Evolutionary conservation across 1,284 basidiomycete genomes (phyloP), one percentile per base, ranked within the genome.

Genomic region (Leccinum proximum): DNA sequence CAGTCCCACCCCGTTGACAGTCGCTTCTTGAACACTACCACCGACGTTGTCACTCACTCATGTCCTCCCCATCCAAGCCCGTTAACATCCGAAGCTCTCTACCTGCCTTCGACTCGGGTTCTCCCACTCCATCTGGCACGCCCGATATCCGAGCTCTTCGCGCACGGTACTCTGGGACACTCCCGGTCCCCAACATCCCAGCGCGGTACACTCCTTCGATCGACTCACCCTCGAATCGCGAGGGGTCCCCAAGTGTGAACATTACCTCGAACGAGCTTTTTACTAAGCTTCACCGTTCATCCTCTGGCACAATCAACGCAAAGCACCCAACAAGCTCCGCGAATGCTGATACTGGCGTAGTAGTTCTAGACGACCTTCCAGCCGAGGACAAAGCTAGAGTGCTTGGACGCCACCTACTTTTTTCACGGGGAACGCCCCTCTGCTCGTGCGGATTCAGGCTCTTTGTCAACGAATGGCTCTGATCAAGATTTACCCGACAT

Each of bases 341-440:
- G 68, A 70, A 75, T 74, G 61, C 74, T 70, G 67, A 76, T 66
- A 65, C 67, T 50, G 70, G 73, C 42, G 40, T 70, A 7, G 57
- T 76, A 9, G 82, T 82, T 65, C 71, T 89, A 33, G 87, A 90
- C 33, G 85, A 82, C 26, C 77, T 90, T 48, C 80, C 87, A 0
- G 89, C 92, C 54, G 91, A 92, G 69, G 92, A 96, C 72, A 97
- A 95, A 79, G 89, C 89, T 2, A 85, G 85, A 69, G 87, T 97
- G 0, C 78, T 97, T 13, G 80, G 89, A 58, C 84, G 87, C 61
- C 94, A 97, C 77, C 81, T 97, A 14, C 90, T 96, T 9, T 9
- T 85, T 88, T 9, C 86, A 85, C 26, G 85, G 91, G 61, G 91
- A 92, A 66, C 84, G 92, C 7, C 83, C 88, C 8, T 73, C 79